phyloP scores from a whole-genome alignment of 257 asterid species.

The Nicotiana obtusifolia region DNA sequence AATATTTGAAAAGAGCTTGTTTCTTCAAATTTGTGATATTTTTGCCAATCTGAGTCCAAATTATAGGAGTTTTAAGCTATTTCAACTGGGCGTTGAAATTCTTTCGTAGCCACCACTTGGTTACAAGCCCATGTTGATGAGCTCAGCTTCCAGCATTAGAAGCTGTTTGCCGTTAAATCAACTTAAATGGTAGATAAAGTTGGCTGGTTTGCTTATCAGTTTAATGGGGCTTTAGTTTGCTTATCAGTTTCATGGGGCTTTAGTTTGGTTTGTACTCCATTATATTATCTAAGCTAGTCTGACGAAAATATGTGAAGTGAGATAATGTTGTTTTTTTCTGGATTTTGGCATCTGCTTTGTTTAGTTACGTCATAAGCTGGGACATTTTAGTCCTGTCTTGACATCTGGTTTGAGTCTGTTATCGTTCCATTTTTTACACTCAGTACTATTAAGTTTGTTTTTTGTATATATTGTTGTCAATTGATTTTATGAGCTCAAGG shows the following conservation, averaged over 20 bases:
- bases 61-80: too few relatives aligned
- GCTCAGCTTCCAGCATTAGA: not conserved
- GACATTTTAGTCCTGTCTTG: not conserved
- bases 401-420: not conserved
- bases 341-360: not conserved
- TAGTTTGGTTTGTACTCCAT: not conserved
- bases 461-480: not conserved
- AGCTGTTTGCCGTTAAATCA: not conserved
- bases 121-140: not conserved
- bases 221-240: not conserved
- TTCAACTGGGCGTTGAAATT: not conserved
- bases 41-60: too few relatives aligned
- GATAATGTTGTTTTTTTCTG: not conserved
- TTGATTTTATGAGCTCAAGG: not conserved
- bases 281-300: not conserved
- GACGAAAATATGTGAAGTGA: not conserved
- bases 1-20: too few relatives aligned
- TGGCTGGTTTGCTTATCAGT: not conserved
- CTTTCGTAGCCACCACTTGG: not conserved
- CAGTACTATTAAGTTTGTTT: not conserved
- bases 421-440: not conserved
- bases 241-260: not conserved
- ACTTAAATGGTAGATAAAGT: not conserved
- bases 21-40: too few relatives aligned
- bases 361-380: not conserved